Conservation (phyloP, 2,329 filamentous ascomycete genomes). For the Colletotrichum gigasporum region DNA sequence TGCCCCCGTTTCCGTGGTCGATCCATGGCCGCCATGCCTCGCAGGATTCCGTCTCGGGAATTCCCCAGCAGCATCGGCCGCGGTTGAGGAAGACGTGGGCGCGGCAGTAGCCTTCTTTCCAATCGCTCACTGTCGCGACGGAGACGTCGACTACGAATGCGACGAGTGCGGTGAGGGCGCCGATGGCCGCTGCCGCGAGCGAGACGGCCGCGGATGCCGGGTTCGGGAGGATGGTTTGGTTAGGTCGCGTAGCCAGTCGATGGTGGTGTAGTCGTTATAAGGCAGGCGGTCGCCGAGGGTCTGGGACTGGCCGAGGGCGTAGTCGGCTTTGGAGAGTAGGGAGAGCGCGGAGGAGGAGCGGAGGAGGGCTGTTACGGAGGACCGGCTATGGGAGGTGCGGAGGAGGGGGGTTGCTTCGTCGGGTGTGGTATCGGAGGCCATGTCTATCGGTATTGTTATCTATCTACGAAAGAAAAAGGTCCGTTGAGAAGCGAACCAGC, state of each 20-base stretch:
- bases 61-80: conserved; percentile 56
- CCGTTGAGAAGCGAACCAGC: not conserved
- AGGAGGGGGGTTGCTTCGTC: conserved; percentile 8
- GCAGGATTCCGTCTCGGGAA: conserved; percentile 38
- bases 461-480: not conserved
- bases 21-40: conserved; percentile 55
- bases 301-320: not conserved
- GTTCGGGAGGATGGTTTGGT: conserved; percentile 61
- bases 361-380: not conserved
- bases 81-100: conserved; percentile 53
- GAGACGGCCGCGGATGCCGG: conserved; percentile 47
- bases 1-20: not conserved
- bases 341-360: not conserved
- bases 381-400: not conserved
- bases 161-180: conserved; percentile 62
- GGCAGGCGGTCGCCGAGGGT: conserved; percentile 61
- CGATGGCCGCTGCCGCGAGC: conserved; percentile 62
- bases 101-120: conserved; percentile 65
- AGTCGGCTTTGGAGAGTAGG: conserved; percentile 12
- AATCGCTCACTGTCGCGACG: conserved; percentile 63
- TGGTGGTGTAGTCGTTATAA: conserved; percentile 70
- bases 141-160: conserved; percentile 65
- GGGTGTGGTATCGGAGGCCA: conserved; percentile 1
- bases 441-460: not conserved
- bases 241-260: conserved; percentile 70